A percentile compares a stretch with the other conserved stretches of the same genome.
phyloP scores from a whole-genome alignment of 371 early-diverging fungal genomes.

The Phascolomyces articulosus region DNA sequence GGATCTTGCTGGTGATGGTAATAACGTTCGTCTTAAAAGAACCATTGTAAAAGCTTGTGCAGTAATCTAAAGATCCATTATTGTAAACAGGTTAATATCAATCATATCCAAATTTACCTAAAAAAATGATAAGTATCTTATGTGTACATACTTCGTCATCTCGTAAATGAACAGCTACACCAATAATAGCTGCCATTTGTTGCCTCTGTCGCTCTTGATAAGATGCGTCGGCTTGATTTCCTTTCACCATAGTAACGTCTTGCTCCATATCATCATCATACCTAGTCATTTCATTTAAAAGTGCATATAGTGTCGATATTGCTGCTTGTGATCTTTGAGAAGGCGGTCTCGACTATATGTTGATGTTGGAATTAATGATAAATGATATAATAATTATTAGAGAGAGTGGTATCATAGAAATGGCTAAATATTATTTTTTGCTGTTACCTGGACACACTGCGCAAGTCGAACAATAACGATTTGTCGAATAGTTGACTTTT shows the following conservation, averaged over 20 bases:
- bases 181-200: conserved; percentile 51
- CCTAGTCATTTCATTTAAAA: conserved; percentile 56
- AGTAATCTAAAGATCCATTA: conserved; percentile 45
- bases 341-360: conserved; percentile 31
- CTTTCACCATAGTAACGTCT: neutral
- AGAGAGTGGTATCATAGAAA: too few relatives aligned
- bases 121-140: too few relatives aligned
- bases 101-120: too few relatives aligned
- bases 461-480: conserved; percentile 61
- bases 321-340: conserved; percentile 47
- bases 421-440: neutral
- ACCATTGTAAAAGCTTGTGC: conserved; percentile 63
- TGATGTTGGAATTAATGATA: too few relatives aligned
- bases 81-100: too few relatives aligned
- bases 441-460: conserved; percentile 63
- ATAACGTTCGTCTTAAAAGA: conserved; percentile 54
- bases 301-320: conserved; percentile 57
- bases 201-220: neutral
- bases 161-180: conserved; percentile 62
- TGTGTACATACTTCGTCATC: conserved; percentile 52
- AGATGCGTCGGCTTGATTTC: neutral
- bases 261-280: conserved; percentile 28
- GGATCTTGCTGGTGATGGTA: conserved; percentile 45
- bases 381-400: too few relatives aligned
- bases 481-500: conserved; percentile 42